A percentile compares a stretch with the other conserved stretches of the same genome.
Evolutionary conservation across 1,139 yeast species (phyloP).

Genomic region (Lodderomyces beijingensis): DNA sequence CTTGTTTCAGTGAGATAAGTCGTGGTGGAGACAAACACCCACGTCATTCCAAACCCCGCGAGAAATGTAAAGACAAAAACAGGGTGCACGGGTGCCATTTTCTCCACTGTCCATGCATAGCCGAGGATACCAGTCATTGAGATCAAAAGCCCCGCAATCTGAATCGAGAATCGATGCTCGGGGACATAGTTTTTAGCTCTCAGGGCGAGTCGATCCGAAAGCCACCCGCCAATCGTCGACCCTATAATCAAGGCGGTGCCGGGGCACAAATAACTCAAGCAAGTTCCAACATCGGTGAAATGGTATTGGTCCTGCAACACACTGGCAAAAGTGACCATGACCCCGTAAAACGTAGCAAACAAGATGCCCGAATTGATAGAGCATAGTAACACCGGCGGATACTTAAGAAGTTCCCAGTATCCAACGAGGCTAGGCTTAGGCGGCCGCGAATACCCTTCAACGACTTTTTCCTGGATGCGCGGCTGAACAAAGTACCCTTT

Average conservation of each 20-base stretch:
- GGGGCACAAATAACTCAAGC: constrained; percentile 52
- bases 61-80: constrained; percentile 44
- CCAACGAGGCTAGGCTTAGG: constrained; percentile 42
- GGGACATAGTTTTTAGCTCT: constrained; percentile 35
- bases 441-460: constrained; percentile 39
- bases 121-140: constrained; percentile 46
- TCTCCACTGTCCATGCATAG: constrained; percentile 53
- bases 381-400: constrained; percentile 44
- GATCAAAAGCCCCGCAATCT: constrained; percentile 41
- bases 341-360: constrained; percentile 54
- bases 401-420: constrained; percentile 34
- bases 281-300: constrained; percentile 31
- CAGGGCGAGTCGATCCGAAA: constrained; percentile 40
- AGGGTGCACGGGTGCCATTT: constrained; percentile 37
- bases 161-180: constrained; percentile 45
- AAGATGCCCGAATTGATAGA: constrained; percentile 48
- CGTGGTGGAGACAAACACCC: constrained; percentile 56
- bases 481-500: constrained; percentile 25
- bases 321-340: constrained; percentile 48
- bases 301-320: constrained; percentile 34
- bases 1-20: constrained; percentile 54
- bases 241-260: constrained; percentile 49
- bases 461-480: constrained; percentile 24
- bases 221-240: constrained; percentile 47
- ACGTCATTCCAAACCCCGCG: constrained; percentile 54